These are phyloP conservation scores for Deinandra increscens DNA, from an alignment of 129 eudicot species.

Conservation along the genomic window DNA sequence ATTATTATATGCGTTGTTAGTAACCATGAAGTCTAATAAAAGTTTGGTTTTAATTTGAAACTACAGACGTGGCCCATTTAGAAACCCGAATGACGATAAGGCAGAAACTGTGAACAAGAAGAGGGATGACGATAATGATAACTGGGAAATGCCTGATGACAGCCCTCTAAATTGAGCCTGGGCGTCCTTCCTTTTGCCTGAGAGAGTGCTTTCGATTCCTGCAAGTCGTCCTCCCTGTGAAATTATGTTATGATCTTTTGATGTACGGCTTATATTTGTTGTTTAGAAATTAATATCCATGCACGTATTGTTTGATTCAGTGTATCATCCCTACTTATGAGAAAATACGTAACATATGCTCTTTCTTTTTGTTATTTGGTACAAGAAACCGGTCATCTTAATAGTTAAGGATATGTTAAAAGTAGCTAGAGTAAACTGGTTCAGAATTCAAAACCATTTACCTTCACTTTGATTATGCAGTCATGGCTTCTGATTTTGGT, in stretches of 20 bases:
- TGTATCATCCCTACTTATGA: constrained; percentile 24
- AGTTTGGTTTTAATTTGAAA: constrained; percentile 6
- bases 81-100: constrained; percentile 40
- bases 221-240: neutral
- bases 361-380: neutral
- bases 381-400: constrained; percentile 15
- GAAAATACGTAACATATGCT: constrained; percentile 14
- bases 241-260: constrained; percentile 14
- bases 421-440: no score
- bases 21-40: neutral
- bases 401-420: no score
- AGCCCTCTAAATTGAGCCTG: constrained; percentile 40
- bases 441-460: no score
- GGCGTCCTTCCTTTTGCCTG: constrained; percentile 40
- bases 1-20: neutral
- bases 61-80: constrained; percentile 53
- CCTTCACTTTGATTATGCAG: no score
- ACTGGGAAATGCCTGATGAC: constrained; percentile 68
- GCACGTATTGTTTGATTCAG: constrained; percentile 20
- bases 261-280: constrained; percentile 21
- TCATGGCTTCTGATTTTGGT: no score
- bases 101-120: constrained; percentile 43
- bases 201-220: constrained; percentile 1
- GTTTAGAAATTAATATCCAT: constrained; percentile 21
- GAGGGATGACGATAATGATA: constrained; percentile 65